Evolutionary conservation across 257 asterid species (phyloP).

Genomic region (Henckelia pumila): DNA sequence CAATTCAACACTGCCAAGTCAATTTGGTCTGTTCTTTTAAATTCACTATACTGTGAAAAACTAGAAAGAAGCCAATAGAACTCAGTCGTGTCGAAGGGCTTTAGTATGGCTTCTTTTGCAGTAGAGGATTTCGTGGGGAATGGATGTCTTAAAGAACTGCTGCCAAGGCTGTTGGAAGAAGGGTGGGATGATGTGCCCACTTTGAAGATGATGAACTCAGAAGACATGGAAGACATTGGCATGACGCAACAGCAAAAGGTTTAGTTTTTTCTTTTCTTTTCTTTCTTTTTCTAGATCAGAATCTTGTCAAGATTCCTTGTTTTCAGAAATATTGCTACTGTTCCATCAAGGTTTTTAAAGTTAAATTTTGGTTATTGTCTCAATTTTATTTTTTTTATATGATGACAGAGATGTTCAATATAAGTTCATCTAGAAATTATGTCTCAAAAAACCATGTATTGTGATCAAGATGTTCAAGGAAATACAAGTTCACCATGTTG

Average conservation of each 20-base stretch:
- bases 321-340: neutral
- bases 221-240: constrained; percentile 62
- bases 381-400: too few relatives aligned
- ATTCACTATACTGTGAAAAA: neutral
- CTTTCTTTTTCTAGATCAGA: neutral
- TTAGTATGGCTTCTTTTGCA: constrained; percentile 70
- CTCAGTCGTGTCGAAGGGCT: neutral
- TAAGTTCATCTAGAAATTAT: too few relatives aligned
- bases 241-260: constrained; percentile 78
- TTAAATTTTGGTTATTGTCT: constrained; percentile 1
- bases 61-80: neutral
- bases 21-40: neutral
- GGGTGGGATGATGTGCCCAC: constrained; percentile 97
- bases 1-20: neutral
- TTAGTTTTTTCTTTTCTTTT: constrained; percentile 14
- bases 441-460: too few relatives aligned
- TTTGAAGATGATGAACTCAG: constrained; percentile 69
- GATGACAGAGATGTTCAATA: too few relatives aligned
- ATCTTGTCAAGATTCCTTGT: constrained; percentile 6
- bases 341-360: neutral
- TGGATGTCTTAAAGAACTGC: constrained; percentile 54
- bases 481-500: too few relatives aligned
- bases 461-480: too few relatives aligned
- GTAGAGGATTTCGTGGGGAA: constrained; percentile 74
- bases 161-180: constrained; percentile 63